These are phyloP conservation scores for Paecilomyces formosus DNA, from an alignment of 2,329 filamentous ascomycete genomes.

Conservation along the genomic window DNA sequence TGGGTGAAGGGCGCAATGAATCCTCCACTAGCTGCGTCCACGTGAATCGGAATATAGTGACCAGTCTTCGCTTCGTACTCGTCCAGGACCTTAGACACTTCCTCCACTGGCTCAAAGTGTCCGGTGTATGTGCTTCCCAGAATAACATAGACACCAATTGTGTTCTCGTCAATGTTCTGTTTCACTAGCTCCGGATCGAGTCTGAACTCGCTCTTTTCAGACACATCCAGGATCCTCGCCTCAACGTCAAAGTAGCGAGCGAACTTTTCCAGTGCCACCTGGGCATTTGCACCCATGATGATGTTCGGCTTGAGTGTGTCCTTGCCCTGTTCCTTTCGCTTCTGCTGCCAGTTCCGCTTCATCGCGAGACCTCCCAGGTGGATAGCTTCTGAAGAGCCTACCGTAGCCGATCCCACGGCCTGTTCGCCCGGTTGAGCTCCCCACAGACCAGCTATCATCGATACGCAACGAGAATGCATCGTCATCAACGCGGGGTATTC, in stretches of 20 bases:
- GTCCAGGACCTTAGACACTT: slow-evolving; percentile 59
- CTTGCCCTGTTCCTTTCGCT: slow-evolving; percentile 52
- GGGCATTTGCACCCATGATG: slow-evolving; percentile 66
- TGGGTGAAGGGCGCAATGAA: slow-evolving; percentile 37
- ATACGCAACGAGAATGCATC: slow-evolving; percentile 61
- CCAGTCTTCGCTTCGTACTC: slow-evolving; percentile 55
- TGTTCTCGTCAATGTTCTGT: slow-evolving; percentile 66
- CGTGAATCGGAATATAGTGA: slow-evolving; percentile 56
- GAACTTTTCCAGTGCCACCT: slow-evolving; percentile 67
- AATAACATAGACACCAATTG: slow-evolving; percentile 68
- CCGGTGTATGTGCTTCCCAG: slow-evolving; percentile 67
- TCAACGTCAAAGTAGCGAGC: slow-evolving; percentile 69
- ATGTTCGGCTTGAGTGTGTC: slow-evolving; percentile 61
- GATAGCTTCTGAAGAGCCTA: slow-evolving; percentile 64
- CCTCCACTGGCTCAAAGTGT: slow-evolving; percentile 65
- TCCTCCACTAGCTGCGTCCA: slow-evolving; percentile 36
- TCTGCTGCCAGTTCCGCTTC: slow-evolving; percentile 68
- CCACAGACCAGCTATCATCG: slow-evolving; percentile 62
- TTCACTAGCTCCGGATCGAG: slow-evolving; percentile 58
- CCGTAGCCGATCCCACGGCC: slow-evolving; percentile 62
- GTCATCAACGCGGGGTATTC: slow-evolving; percentile 54
- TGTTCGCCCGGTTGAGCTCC: slow-evolving; percentile 53
- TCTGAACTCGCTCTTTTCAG: slow-evolving; percentile 51
- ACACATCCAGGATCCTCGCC: slow-evolving; percentile 56
- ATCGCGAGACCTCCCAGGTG: slow-evolving; percentile 64